These are phyloP conservation scores for Rhizophagus prolifer DNA, from an alignment of 192 early-diverging fungal species.

Conservation along the genomic window DNA sequence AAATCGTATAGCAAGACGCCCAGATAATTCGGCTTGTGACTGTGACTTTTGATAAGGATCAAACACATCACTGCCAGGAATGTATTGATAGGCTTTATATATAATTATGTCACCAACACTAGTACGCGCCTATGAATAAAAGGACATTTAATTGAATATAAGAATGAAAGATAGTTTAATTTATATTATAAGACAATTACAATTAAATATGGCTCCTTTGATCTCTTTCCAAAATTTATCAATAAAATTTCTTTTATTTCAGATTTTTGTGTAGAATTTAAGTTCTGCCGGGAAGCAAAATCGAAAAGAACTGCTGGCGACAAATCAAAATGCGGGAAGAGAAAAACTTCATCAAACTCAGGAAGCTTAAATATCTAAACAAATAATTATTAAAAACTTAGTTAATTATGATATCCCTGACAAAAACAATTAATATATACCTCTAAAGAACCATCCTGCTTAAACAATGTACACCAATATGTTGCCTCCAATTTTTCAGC, in stretches of 20 bases:
- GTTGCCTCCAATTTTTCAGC: slow-evolving; percentile 38
- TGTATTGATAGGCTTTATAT: slow-evolving; percentile 63
- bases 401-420: background rate
- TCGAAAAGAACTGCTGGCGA: slow-evolving; percentile 58
- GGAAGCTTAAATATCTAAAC: slow-evolving; percentile 55
- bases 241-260: slow-evolving; percentile 73
- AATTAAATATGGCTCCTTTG: slow-evolving; percentile 65
- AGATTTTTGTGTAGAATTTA: slow-evolving; percentile 37
- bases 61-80: slow-evolving; percentile 38
- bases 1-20: slow-evolving; percentile 68
- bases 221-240: slow-evolving; percentile 60
- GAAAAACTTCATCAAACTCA: slow-evolving; percentile 56
- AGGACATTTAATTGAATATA: background rate
- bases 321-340: slow-evolving; percentile 58
- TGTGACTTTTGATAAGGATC: slow-evolving; percentile 21
- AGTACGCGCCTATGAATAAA: slow-evolving; percentile 56
- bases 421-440: slow-evolving; percentile 32
- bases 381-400: background rate
- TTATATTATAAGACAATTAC: slow-evolving; percentile 42
- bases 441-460: slow-evolving; percentile 63
- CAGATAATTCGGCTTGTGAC: slow-evolving; percentile 29
- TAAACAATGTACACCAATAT: slow-evolving; percentile 67
- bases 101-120: slow-evolving; percentile 66
- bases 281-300: slow-evolving; percentile 40
- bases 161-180: background rate